phyloP scores from a whole-genome alignment of 768 basidiomycete species.

The Tulasnella sp. region DNA sequence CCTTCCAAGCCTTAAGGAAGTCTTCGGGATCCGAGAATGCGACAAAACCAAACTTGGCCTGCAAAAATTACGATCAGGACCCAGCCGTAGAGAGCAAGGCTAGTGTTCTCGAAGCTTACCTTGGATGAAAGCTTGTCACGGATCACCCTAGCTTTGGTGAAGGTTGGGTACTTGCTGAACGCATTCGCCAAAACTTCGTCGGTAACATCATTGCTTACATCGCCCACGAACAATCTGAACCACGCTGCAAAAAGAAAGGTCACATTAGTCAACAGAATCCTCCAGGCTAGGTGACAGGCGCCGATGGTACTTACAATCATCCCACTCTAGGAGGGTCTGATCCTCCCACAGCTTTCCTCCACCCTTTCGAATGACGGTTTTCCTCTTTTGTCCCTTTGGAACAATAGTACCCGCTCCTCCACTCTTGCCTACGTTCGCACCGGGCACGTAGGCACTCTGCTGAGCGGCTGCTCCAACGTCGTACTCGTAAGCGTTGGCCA shows the following conservation, averaged over 20 bases:
- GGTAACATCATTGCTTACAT: conserved; percentile 96
- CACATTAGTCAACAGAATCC: neutral
- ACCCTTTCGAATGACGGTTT: conserved; percentile 92
- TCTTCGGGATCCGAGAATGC: conserved; percentile 99
- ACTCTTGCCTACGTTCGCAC: conserved; percentile 86
- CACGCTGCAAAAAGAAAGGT: conserved; percentile 60
- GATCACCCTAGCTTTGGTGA: conserved; percentile 94
- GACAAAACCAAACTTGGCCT: conserved; percentile 98
- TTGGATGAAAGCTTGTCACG: conserved; percentile 93
- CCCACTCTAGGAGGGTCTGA: conserved; percentile 96
- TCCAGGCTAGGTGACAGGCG: neutral
- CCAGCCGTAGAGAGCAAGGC: neutral
- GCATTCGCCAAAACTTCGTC: conserved; percentile 92
- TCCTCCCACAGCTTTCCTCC: conserved; percentile 99
- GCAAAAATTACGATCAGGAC: neutral
- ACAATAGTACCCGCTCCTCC: conserved; percentile 84
- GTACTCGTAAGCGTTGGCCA: conserved; percentile 81
- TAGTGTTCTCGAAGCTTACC: conserved; percentile 50
- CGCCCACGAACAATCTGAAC: conserved; percentile 97
- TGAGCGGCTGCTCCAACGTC: conserved; percentile 89
- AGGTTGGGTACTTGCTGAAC: conserved; percentile 91
- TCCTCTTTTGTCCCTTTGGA: conserved; percentile 87
- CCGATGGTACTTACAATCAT: conserved; percentile 68
- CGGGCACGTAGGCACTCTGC: conserved; percentile 90
- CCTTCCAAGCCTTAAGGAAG: conserved; percentile 97